A percentile compares a stretch with the other conserved stretches of the same genome.
These are phyloP conservation scores for Craspedostauros australis DNA, from an alignment of 108 stramenopile genomes.

Conservation along the genomic window DNA sequence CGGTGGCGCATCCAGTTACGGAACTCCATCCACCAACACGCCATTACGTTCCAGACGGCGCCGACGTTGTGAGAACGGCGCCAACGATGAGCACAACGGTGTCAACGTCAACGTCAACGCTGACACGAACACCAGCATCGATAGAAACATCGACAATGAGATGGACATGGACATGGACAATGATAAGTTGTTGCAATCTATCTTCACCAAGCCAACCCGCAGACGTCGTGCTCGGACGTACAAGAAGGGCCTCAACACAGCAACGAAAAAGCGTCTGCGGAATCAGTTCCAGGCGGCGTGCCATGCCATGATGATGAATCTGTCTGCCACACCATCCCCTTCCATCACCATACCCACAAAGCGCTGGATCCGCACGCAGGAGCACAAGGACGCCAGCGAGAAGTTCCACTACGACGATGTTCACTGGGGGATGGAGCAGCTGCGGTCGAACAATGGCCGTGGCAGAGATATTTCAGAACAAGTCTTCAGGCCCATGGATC, in stretches of 20 bases:
- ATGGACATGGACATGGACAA: too few species aligned
- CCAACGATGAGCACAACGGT: conserved; percentile 17
- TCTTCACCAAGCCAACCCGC: too few species aligned
- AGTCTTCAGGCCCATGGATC: conserved; percentile 28
- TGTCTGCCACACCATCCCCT: conserved; percentile 20
- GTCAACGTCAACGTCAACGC: conserved; percentile 3
- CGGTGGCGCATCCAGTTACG: too few species aligned
- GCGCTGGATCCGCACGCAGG: conserved; percentile 65
- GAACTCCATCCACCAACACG: too few species aligned
- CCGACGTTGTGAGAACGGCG: conserved; percentile 17
- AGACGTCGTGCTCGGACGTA: too few species aligned
- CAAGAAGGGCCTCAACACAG: background rate
- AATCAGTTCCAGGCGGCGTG: conserved; percentile 75
- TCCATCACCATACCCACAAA: conserved; percentile 41
- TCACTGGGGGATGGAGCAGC: conserved; percentile 36
- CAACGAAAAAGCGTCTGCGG: too few species aligned
- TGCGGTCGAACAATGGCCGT: conserved; percentile 1
- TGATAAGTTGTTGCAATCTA: too few species aligned
- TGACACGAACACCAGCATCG: too few species aligned
- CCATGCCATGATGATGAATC: conserved; percentile 61
- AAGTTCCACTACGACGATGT: conserved; percentile 44
- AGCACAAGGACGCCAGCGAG: conserved; percentile 30
- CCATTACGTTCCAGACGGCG: too few species aligned
- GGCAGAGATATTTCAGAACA: background rate
- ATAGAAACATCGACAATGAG: too few species aligned